Base-by-base conservation (phyloP, 2,329 filamentous ascomycete genomes). In the Xylariaceae sp. region DNA sequence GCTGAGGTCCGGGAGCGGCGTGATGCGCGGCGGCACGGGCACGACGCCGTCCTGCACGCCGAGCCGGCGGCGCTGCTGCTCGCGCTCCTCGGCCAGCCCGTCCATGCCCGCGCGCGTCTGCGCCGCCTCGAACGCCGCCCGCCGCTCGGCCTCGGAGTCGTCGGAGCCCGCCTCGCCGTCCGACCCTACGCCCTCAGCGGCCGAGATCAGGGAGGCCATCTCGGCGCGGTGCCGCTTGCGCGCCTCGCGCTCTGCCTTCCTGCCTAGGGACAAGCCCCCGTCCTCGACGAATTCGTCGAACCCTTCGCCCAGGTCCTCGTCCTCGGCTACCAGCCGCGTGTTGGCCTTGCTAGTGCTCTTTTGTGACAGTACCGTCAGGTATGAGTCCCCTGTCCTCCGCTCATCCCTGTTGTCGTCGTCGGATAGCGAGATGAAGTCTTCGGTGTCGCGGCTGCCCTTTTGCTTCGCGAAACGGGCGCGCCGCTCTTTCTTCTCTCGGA, bases 281-380 rank as follows among this genome's bases (percentile, higher is more conserved):
- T 96, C 91, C 33, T 94, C 89, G 7, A 94, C 90, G 64, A 90
- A 96, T 49, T 93, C 88, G 55, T 97, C 93, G 63, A 96, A 97
- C 0, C 92, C 92, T 73, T 97, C 94, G 30, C 89, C 90, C 0
- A 97, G 81, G 66, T 97, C 91, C 68, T 97, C 93, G 64, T 97
- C 93, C 27, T 97, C 92, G 35, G 81, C 83, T 5, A 92, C 82
- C 2, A 97, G 80, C 1, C 93, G 82, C 5, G 88, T 89, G 57
- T 92, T 81, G 45, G 80, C 8, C 50, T 79, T 74, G 45, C 69
- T 44, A 21, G 29, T 69, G 43, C 77, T 72, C 26, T 78, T 76
- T 2, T 58, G 62, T 6, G 66, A 67, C 20, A 71, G 58, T 13
- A 71, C 43, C 1, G 63, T 51, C 0, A 71, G 50, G 42, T 69